Evolutionary conservation across 2,329 filamentous ascomycete species (phyloP), one percentile per base, ranked within the genome.

Genomic region (Ascosphaera apis): DNA sequence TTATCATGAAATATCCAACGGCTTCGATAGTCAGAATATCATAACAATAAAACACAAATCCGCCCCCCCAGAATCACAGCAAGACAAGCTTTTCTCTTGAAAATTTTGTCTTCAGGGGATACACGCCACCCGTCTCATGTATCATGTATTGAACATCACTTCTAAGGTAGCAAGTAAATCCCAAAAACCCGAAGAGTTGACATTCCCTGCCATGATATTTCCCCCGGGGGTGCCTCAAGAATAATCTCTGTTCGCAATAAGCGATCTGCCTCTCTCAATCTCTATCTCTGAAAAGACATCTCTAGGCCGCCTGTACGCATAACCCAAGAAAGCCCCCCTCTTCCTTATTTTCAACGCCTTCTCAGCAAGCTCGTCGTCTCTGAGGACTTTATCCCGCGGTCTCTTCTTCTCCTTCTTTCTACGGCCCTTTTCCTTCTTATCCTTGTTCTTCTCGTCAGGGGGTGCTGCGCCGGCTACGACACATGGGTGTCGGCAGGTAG

Each of bases 271-370:
- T 38, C 51, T 44, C 31, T 55, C 50, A 17, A 43, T 42, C n/a
- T 48, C 46, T 12, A 59, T 41, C 2, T 50, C 53, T 39, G 53
- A 40, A 21, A 45, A 42, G 34, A 55, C 46, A 3, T 50, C 48
- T 36, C 52, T 56, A 2, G 57, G 56, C 31, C 56, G 54, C 25
- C 72, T 68, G 63, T 88, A 95, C 2, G 78, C 81, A 51, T 98
- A 98, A 1, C 86, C 86, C 41, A 91, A 56, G 53, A 95, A 95
- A 0, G 82, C 83, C 17, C 69, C 77, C 50, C 67, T 68, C 55
- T 86, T 91, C 40, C 88, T 69, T 43, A 88, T 66, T 44, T 80
- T 72, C 53, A 95, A 60, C n/a, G 77, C 82, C 12, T 65, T 61
- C 30, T 63, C 65, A 30, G 71, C 75, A 4, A 76, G 66, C 6